Base-by-base conservation (phyloP, 164 flowering plant species). In the Umbilicus rupestris region DNA sequence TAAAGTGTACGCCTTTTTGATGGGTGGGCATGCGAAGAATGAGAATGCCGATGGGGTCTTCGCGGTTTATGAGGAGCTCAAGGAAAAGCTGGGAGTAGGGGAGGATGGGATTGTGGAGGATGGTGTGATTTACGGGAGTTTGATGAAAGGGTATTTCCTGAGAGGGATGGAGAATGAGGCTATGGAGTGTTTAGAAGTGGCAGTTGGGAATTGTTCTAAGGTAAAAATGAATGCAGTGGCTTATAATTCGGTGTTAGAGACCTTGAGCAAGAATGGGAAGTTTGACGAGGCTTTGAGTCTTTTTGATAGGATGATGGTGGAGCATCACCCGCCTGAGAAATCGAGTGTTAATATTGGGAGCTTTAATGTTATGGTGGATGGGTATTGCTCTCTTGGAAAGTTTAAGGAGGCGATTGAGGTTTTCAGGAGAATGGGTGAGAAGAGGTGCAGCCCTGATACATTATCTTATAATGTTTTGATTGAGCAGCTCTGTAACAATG, bases 131-230 rank as follows among this genome's bases (percentile, higher is more conserved):
- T 85, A 81, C 63, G 98, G 98, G 65, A 73, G 72, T 24, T 77
- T 91, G 82, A 94, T 94, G 84, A 84, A 81, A 62, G 97, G 84
- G 41, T 87, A 82, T 69, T 94, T 94, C 66, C 42, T 80, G 80
- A 86, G 71, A 65, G 93, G 85, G 11, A 84, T 87, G 93, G 93
- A 89, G 75, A 75, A 79, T 74, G 92, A 89, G 71, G 96, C 97
- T 0, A 89, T 91, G 97, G 87, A 80, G 57, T 79, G 79, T 67
- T 89, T 78, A 47, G 76, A 69, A 22, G 85, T 78, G 65, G 78
- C 79, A 6, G 69, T 85, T 22, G 84, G 80, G 7, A 80, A 79
- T 69, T 44, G 39, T 64, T 78, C 90, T 14, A 75, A 42, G 65
- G 71, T 84, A 66, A 81, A 75, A 67, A 86, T 87, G 89, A 80